Evolutionary conservation across 768 basidiomycete species (phyloP), one percentile per base, ranked within the genome.

Genomic region (Lentinula boryana): DNA sequence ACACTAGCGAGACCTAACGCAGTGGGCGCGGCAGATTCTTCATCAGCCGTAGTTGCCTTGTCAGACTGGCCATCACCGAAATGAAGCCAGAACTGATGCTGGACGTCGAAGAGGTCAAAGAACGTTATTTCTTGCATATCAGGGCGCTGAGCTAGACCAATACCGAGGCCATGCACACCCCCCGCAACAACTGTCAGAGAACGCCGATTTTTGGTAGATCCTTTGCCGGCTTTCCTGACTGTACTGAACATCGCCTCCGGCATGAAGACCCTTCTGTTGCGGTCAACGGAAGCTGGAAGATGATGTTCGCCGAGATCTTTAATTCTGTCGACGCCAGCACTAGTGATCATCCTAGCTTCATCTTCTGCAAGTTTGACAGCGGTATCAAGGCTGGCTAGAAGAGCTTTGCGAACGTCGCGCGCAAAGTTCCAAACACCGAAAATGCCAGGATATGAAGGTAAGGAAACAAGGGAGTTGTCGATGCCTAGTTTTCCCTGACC

Each of bases 211-310:
- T 78, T 79, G 51, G 65, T 78, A 48, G 64, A 12, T 40, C 65
- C 54, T 33, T 75, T 76, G 4, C 75, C 74, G 60, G 74, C 68
- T 65, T 68, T 80, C 63, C 80, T 72, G 56, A 80, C 72, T 46
- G 80, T 73, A 58, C 84, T 84, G 76, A 98, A 99, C 97, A 99
- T 98, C 13, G 93, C 96, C 70, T 96, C 90, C n/a, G 96, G 93
- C 77, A 92, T 86, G 79, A 99, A 99, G 12, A 96, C 85, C 31
- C 93, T 81, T 60, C 85, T 81, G 53, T 84, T 85, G 43, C 92
- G 80, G 70, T 94, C 93, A 23, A 93, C 92, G 60, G 87, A 89
- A 55, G 81, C 80, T 1, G 90, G 91, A 15, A 99, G 83, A 73
- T 91, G 84, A 60, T 77, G 76, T 62, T 96, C 88, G 18, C 85